A percentile compares a stretch with the other conserved stretches of the same genome.
These are phyloP conservation scores for Acanthamoeba royreba DNA, from an alignment of 208 protist species.

Conservation along the genomic window DNA sequence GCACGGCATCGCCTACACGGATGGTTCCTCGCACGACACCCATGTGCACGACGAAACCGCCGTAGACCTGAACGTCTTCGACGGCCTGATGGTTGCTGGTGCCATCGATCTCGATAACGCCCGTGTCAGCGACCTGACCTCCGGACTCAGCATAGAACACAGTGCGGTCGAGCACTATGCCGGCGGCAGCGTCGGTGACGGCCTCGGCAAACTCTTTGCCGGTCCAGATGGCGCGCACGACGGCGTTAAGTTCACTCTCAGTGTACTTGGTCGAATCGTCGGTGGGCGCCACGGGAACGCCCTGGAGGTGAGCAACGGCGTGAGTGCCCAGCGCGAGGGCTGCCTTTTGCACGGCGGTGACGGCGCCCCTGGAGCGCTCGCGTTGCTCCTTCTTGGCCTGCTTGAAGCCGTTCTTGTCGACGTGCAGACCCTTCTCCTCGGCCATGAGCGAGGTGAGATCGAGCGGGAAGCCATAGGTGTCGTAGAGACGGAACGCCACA, in stretches of 20 bases:
- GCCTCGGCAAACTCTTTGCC: slow-evolving; percentile 83
- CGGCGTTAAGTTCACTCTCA: slow-evolving; percentile 20
- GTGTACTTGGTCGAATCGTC: slow-evolving; percentile 93
- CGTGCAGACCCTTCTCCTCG: slow-evolving; percentile 87
- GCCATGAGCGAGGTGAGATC: slow-evolving; percentile 97
- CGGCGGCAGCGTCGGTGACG: slow-evolving; percentile 51
- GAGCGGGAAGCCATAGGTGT: slow-evolving; percentile 97
- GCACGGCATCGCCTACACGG: slow-evolving; percentile 62
- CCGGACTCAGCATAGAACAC: slow-evolving; percentile 98
- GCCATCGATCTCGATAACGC: slow-evolving; percentile 80
- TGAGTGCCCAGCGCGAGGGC: slow-evolving; percentile 67
- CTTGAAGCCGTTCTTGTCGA: slow-evolving; percentile 77
- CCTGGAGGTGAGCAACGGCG: slow-evolving; percentile 80
- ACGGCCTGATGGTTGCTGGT: neutral
- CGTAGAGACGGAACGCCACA: slow-evolving; percentile 92
- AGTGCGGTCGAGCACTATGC: slow-evolving; percentile 92
- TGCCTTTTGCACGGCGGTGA: neutral
- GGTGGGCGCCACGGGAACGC: slow-evolving; percentile 82
- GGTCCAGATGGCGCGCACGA: slow-evolving; percentile 78
- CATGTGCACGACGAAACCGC: slow-evolving; percentile 95
- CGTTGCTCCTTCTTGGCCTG: neutral
- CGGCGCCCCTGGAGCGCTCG: neutral
- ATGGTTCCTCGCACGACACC: slow-evolving; percentile 83
- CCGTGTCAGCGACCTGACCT: slow-evolving; percentile 96
- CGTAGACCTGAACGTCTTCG: slow-evolving; percentile 72